phyloP scores from a whole-genome alignment of 2,329 filamentous ascomycete genomes.

The Whalleya microplaca region DNA sequence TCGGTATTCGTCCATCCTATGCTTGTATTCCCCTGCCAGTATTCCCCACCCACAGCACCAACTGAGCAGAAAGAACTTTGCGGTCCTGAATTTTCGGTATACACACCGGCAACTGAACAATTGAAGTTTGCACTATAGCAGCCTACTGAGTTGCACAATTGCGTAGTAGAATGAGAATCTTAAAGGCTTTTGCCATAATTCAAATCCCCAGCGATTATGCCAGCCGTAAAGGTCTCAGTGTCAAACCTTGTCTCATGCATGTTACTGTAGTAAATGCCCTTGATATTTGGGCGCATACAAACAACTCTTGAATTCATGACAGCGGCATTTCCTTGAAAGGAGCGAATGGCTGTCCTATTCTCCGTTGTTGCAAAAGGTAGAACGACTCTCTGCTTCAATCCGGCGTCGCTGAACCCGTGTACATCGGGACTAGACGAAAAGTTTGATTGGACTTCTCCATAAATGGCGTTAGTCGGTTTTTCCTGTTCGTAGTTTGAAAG shows the following conservation, averaged over 20 bases:
- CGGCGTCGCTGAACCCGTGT: conserved; percentile 14
- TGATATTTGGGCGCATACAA: conserved; percentile 16
- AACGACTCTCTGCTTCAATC: conserved; percentile 13
- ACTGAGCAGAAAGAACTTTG: too few relatives aligned
- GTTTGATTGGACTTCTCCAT: conserved; percentile 4
- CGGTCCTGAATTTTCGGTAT: too few relatives aligned
- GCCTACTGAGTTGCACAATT: background rate
- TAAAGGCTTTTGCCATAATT: background rate
- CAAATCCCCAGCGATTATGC: background rate
- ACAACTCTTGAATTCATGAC: conserved; percentile 5
- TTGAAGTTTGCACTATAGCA: background rate
- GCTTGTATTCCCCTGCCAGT: too few relatives aligned
- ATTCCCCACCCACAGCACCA: too few relatives aligned
- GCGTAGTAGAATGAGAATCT: background rate
- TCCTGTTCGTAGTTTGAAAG: background rate
- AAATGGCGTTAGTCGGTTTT: conserved; percentile 1
- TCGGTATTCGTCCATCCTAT: too few relatives aligned
- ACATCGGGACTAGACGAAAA: background rate
- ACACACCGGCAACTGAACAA: too few relatives aligned
- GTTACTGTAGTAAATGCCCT: background rate
- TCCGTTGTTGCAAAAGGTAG: conserved; percentile 6
- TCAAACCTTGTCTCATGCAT: background rate
- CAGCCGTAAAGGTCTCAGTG: background rate
- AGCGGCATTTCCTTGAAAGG: conserved; percentile 1
- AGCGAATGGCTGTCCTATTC: conserved; percentile 4